phyloP scores from a whole-genome alignment of 257 asterid genomes.

The Lycium barbarum region DNA sequence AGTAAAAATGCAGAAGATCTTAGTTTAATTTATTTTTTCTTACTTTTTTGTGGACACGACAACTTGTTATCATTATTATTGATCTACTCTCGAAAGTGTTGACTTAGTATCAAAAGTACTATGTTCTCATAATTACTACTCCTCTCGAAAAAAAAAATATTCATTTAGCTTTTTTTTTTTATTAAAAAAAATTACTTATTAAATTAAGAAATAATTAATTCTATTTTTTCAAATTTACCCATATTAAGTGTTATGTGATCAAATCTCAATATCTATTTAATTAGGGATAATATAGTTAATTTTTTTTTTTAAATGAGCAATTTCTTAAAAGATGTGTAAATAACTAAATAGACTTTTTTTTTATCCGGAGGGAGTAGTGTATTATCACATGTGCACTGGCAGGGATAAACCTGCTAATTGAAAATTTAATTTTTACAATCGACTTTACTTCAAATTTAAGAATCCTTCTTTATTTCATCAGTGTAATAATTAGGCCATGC shows the following conservation, averaged over 20 bases:
- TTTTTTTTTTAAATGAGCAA: too few species aligned
- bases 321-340: too few species aligned
- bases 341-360: too few species aligned
- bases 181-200: too few species aligned
- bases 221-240: too few species aligned
- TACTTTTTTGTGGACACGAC: background rate
- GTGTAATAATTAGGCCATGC: background rate
- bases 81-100: background rate
- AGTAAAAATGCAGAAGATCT: background rate
- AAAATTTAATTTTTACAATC: background rate
- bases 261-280: too few species aligned
- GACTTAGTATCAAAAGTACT: conserved; percentile 11
- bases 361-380: too few species aligned
- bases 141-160: too few species aligned
- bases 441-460: conserved; percentile 15
- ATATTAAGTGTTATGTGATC: too few species aligned
- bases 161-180: too few species aligned
- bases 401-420: background rate
- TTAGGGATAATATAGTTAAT: too few species aligned
- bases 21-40: background rate
- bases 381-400: conserved; percentile 13
- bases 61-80: background rate
- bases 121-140: conserved; percentile 1
- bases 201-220: too few species aligned
- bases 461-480: background rate